Base-by-base conservation (phyloP, 805 yeast genomes). In the Yamadazyma scolyti region DNA sequence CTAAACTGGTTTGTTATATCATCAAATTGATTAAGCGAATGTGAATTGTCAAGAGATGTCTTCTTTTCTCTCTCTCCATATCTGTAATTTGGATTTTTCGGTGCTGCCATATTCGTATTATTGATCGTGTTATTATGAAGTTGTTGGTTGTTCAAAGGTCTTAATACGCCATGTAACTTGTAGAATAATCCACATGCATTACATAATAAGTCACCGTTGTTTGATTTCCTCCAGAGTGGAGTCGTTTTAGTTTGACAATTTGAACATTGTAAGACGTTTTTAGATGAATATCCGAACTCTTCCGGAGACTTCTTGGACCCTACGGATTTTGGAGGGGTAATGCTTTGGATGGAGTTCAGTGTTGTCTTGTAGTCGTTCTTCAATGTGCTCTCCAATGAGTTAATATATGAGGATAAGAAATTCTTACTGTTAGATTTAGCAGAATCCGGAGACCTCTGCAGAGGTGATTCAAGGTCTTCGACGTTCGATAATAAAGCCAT, bases 171-270 rank as follows among this genome's bases (percentile, higher is more conserved):
- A 36, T 66, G 72, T 20, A 66, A 47, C 40, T 66, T 66, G 41
- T 61, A 64, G 39, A 65, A 66, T 23, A 66, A 53, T 6, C 72
- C 72, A 37, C 72, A 66, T 1, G 71, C 72, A 40, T 66, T 66
- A 39, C 72, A 66, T 17, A 66, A 48, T 25, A 65, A 52, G 29
- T 62, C 68, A 5, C 72, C 72, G 25, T 55, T 52, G 40, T 54
- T 57, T 8, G 68, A 52, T 36, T 59, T 64, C 23, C 72, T 49
- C 72, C 72, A 66, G 14, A 66, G 43, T 8, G 72, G 72, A 1
- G 72, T 65, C 4, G 72, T 65, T 36, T 49, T 55, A 5, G 72
- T 65, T 23, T 60, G 59, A 40, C 72, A 66, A 45, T 66, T 65
- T 13, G 65, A 45, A 36, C 72, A 66, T 35, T 57, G 67, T 13